Conservation (phyloP, 305 asterid species). For the Ajuga reptans region DNA sequence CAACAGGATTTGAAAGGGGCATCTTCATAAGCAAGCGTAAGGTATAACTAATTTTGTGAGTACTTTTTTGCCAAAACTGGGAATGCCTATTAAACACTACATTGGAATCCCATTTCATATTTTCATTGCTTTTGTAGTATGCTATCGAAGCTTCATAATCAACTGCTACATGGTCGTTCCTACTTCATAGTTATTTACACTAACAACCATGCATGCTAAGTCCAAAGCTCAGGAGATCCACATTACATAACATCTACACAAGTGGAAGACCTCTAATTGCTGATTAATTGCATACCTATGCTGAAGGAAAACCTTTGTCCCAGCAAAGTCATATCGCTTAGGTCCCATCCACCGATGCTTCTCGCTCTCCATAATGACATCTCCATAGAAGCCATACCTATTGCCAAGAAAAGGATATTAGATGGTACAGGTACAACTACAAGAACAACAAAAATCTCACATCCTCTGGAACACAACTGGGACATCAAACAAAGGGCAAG, state of each 20-base stretch:
- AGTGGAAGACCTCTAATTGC: neutral
- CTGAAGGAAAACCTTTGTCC: constrained; percentile 92
- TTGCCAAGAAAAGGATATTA: constrained; percentile 14
- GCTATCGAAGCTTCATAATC: neutral
- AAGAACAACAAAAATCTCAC: constrained; percentile 3
- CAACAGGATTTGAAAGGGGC: neutral
- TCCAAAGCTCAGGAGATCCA: constrained; percentile 3
- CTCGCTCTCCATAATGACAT: constrained; percentile 92
- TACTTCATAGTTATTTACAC: neutral
- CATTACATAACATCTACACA: neutral
- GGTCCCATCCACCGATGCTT: constrained; percentile 99
- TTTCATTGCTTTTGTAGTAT: too few relatives aligned
- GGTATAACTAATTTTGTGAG: neutral
- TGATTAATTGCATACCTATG: constrained; percentile 55
- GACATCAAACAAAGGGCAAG: neutral
- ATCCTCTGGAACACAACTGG: neutral
- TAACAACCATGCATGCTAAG: neutral
- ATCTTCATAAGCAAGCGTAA: neutral
- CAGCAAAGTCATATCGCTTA: constrained; percentile 81
- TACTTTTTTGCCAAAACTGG: neutral
- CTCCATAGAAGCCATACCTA: constrained; percentile 98
- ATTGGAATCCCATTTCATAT: neutral
- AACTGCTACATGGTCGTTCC: neutral
- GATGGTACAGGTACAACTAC: constrained; percentile 8
- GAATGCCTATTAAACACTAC: neutral